Evolutionary conservation across 129 eudicot species (phyloP).

Genomic region (Flaveria sonorensis): DNA sequence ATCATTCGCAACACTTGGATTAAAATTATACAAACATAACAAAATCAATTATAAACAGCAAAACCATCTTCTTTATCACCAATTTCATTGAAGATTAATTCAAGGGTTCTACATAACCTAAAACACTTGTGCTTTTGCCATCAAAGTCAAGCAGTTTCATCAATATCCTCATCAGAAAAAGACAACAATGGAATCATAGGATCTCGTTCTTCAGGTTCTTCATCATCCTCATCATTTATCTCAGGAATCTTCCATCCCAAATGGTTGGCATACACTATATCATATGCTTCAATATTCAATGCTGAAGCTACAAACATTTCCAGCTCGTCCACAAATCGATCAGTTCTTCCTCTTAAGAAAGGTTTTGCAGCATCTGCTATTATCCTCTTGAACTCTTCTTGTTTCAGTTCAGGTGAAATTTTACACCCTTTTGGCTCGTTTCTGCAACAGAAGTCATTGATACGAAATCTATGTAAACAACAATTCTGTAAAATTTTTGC

Average conservation of each 20-base stretch:
- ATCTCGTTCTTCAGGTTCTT: constrained; percentile 37
- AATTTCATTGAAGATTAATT: background rate
- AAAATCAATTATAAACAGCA: background rate
- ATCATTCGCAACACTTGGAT: background rate
- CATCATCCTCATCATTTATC: constrained; percentile 35
- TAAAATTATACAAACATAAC: background rate
- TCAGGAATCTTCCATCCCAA: constrained; percentile 65
- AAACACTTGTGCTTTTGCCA: constrained; percentile 7
- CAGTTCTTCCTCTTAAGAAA: constrained; percentile 65
- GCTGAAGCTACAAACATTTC: constrained; percentile 80
- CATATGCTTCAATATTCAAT: constrained; percentile 69
- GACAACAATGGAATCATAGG: constrained; percentile 51
- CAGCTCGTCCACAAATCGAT: constrained; percentile 65
- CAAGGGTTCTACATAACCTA: background rate
- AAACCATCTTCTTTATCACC: background rate
- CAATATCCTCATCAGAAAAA: constrained; percentile 61
- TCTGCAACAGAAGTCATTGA: constrained; percentile 44
- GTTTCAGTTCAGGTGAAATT: constrained; percentile 37
- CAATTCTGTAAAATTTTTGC: background rate
- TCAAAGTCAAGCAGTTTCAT: constrained; percentile 34
- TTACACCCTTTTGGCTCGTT: constrained; percentile 38
- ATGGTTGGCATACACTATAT: constrained; percentile 55
- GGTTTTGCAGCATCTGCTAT: constrained; percentile 67
- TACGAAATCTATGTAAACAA: background rate
- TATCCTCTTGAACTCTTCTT: constrained; percentile 51